phyloP scores from a whole-genome alignment of 495 filamentous ascomycete genomes.

The Immersiella caudata region DNA sequence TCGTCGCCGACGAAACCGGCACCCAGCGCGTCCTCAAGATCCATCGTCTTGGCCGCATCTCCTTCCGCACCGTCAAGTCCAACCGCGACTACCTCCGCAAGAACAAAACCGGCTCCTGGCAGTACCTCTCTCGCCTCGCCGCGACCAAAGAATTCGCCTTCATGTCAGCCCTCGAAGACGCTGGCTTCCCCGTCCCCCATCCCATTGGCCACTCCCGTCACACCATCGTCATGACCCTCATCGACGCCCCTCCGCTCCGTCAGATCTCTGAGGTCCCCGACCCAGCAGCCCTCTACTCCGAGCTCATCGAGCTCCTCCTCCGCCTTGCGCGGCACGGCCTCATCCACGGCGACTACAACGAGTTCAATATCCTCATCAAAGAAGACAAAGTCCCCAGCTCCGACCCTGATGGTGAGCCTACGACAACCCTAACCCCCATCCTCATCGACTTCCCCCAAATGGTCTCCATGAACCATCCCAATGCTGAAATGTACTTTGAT shows the following conservation, averaged over 20 bases:
- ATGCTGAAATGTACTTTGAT: conserved; percentile 95
- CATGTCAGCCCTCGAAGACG: conserved; percentile 80
- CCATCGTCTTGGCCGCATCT: conserved; percentile 89
- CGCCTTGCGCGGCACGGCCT: conserved; percentile 82
- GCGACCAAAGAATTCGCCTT: conserved; percentile 91
- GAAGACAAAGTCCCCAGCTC: conserved; percentile 56
- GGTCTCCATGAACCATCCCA: conserved; percentile 90
- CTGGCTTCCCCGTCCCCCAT: conserved; percentile 86
- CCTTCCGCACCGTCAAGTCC: conserved; percentile 91
- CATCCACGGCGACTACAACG: conserved; percentile 99
- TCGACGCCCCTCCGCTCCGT: conserved; percentile 86
- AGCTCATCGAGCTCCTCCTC: conserved; percentile 85
- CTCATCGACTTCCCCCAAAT: conserved; percentile 99
- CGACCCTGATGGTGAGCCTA: conserved; percentile 27
- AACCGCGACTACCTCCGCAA: conserved; percentile 96
- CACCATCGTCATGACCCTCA: conserved; percentile 90
- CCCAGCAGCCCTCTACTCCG: conserved; percentile 78
- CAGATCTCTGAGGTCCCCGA: conserved; percentile 79
- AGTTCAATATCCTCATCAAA: conserved; percentile 96
- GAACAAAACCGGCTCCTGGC: conserved; percentile 76
- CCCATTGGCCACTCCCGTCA: conserved; percentile 87
- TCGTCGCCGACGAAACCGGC: conserved; percentile 72
- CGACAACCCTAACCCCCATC: conserved; percentile 61
- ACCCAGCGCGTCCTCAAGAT: conserved; percentile 82
- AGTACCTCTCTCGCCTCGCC: conserved; percentile 93